Evolutionary conservation across 768 basidiomycete genomes (phyloP), one percentile per base, ranked within the genome.

Genomic region (Trametes meyenii): DNA sequence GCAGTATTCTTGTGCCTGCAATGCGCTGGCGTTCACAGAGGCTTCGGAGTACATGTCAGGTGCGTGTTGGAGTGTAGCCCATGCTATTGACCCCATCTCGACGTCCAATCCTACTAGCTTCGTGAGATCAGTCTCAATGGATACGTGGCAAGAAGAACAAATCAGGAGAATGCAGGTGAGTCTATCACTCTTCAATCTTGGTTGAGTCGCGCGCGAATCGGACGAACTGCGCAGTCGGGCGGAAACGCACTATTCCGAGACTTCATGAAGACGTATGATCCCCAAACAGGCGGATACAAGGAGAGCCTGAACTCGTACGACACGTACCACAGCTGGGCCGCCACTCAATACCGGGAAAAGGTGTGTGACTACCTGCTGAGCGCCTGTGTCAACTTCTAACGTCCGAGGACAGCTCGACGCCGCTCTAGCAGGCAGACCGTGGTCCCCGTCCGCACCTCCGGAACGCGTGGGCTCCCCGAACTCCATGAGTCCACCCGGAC

Each of bases 1-100:
- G 91, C 92, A 39, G 81, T 94, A 58, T 96, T 96, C 72, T 83
- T 98, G 58, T 99, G 96, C 75, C 80, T 99, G 23, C 94, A 93
- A 75, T 92, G 91, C 71, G 89, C 89, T 29, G 90, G 90, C 38
- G 77, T 84, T 42, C 95, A 96, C 76, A 79, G 92, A 77, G 89
- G 92, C 2, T 94, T 97, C 71, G 96, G 96, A 44, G 95, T 97
- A 16, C 96, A 98, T 74, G 85, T 98, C 72, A 92, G 89, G 90
- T 79, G 62, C 49, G 66, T 68, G 29, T 43, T 19, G 49, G 49
- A 54, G 35, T 42, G 53, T 46, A n/a, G 40, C 45, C 12, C 36
- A 14, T 36, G 50, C 8, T 52, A 42, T 56, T 23, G 33, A 39
- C 45, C 56, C 24, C 64, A 52, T 56, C 68, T 53, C 67, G 67